phyloP scores from a whole-genome alignment of 202 grass and related monocot species.

The Carex sylvatica region DNA sequence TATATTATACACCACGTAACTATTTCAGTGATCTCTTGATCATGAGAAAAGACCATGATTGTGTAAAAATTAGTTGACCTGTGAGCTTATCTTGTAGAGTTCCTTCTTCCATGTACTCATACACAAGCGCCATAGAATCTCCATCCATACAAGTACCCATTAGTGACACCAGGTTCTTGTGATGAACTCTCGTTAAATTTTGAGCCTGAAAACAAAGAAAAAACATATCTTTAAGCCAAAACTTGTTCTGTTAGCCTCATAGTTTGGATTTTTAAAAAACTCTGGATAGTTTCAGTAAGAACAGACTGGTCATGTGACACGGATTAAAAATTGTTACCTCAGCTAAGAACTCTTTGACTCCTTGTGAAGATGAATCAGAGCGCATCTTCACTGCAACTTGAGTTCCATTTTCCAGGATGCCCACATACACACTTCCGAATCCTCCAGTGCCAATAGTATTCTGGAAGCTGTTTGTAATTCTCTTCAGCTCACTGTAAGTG shows the following conservation, averaged over 20 bases:
- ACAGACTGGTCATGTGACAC: not conserved
- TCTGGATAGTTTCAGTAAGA: not conserved
- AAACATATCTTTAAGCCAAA: no score
- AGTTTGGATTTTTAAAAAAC: not conserved
- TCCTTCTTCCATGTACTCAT: slow-evolving; percentile 46
- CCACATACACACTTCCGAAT: slow-evolving; percentile 43
- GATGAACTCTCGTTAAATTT: slow-evolving; percentile 41
- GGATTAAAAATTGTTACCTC: slow-evolving; percentile 30
- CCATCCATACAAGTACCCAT: slow-evolving; percentile 39
- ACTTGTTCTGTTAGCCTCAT: no score
- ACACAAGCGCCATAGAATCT: slow-evolving; percentile 39
- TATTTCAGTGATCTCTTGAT: not conserved
- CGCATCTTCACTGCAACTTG: slow-evolving; percentile 44
- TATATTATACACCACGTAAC: not conserved
- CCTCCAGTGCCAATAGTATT: slow-evolving; percentile 36
- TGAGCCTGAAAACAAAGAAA: slow-evolving; percentile 21
- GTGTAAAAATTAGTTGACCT: slow-evolving; percentile 9
- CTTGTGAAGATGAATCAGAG: slow-evolving; percentile 16
- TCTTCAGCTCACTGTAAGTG: slow-evolving; percentile 34
- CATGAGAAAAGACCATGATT: not conserved
- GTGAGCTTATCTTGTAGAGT: slow-evolving; percentile 36
- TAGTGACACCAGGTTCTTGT: slow-evolving; percentile 35
- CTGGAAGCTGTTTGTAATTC: slow-evolving; percentile 39
- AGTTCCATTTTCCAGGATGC: slow-evolving; percentile 28
- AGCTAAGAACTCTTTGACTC: slow-evolving; percentile 35